Conservation (phyloP, 805 yeast genomes). For the Clavispora santaluciae region DNA sequence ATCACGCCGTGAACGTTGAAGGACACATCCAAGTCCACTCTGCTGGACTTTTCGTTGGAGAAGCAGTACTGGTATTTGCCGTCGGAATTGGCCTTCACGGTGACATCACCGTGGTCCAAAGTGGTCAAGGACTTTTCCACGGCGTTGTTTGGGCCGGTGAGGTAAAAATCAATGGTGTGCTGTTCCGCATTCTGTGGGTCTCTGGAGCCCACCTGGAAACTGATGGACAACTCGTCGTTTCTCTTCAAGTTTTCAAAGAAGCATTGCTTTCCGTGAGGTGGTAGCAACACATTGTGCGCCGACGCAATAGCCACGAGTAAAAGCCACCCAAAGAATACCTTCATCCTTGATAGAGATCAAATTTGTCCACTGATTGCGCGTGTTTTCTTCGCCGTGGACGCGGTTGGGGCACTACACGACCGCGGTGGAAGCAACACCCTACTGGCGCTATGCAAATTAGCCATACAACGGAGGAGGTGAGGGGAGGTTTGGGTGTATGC, state of each 20-base stretch:
- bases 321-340: conserved; percentile 9
- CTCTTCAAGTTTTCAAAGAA: conserved; percentile 77
- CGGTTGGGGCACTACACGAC: conserved; percentile 3
- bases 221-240: conserved; percentile 81
- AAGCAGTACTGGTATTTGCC: conserved; percentile 90
- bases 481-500: too few relatives aligned
- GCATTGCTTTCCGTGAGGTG: conserved; percentile 82
- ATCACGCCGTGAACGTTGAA: conserved; percentile 93
- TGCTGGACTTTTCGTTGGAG: conserved; percentile 72
- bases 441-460: too few relatives aligned
- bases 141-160: conserved; percentile 40
- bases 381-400: conserved; percentile 1
- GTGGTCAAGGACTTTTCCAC: conserved; percentile 46
- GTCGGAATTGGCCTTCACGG: conserved; percentile 54
- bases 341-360: conserved; percentile 8
- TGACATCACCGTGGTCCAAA: conserved; percentile 77
- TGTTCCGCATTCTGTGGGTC: conserved; percentile 67
- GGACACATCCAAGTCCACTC: conserved; percentile 82
- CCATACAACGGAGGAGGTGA: not conserved
- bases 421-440: too few relatives aligned
- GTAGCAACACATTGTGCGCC: conserved; percentile 80
- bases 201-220: conserved; percentile 92
- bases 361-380: not conserved
- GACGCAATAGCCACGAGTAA: conserved; percentile 16
- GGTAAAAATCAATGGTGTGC: conserved; percentile 57